A percentile compares a stretch with the other conserved stretches of the same genome.
These are phyloP conservation scores for Pestalotiopsis fici DNA, from an alignment of 2,329 filamentous ascomycete species.

Conservation along the genomic window DNA sequence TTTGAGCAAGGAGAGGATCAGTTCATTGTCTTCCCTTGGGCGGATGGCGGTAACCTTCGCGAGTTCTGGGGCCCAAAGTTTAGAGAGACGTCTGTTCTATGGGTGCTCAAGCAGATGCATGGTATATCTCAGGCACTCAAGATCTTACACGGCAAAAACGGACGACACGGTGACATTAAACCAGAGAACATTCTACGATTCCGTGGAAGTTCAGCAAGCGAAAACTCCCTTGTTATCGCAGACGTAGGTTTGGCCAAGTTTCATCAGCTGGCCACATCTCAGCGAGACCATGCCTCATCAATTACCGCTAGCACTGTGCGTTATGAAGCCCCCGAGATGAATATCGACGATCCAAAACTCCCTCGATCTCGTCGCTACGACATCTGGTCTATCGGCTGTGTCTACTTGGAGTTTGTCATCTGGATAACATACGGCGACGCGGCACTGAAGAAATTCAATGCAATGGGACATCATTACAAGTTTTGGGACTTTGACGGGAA, in stretches of 20 bases:
- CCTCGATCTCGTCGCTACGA: conserved; percentile 15
- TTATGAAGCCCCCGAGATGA: conserved; percentile 16
- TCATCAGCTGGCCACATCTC: conserved; percentile 2
- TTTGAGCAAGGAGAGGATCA: conserved; percentile 3
- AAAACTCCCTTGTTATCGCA: conserved; percentile 13
- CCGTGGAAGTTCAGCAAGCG: background rate
- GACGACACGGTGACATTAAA: conserved; percentile 18
- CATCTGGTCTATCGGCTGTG: conserved; percentile 16
- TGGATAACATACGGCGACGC: conserved; percentile 11
- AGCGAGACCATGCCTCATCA: background rate
- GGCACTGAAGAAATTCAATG: background rate
- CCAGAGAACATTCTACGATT: conserved; percentile 16
- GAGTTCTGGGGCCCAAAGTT: conserved; percentile 7
- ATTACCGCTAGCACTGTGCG: background rate
- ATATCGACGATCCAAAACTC: background rate
- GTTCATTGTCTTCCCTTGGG: conserved; percentile 18
- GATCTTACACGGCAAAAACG: conserved; percentile 6
- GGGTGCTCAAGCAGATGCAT: conserved; percentile 10
- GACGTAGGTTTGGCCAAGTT: conserved; percentile 18
- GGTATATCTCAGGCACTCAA: conserved; percentile 5
- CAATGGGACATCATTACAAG: background rate
- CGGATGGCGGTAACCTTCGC: conserved; percentile 14
- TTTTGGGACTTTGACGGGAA: background rate
- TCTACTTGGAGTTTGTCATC: conserved; percentile 13
- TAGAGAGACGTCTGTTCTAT: background rate